Percentiles rank a stretch among this genome's conserved stretches.
Evolutionary conservation across 352 stramenopile genomes (phyloP).

Genomic region (Globisporangium megalacanthum): DNA sequence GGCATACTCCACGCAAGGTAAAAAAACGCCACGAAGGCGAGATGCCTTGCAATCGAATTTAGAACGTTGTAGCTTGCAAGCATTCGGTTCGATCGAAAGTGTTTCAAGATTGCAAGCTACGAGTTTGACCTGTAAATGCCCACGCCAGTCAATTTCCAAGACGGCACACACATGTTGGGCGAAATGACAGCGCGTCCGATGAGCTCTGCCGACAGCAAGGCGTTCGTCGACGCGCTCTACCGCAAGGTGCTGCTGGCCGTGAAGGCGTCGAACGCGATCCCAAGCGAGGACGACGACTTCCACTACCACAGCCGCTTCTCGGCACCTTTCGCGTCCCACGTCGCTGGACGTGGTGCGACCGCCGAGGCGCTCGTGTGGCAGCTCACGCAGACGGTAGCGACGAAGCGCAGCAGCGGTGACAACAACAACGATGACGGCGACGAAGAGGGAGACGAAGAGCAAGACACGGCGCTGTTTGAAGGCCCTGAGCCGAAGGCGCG

Average conservation of each 20-base stretch:
- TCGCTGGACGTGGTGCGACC: conserved; percentile 29
- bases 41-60: too few species aligned
- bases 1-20: too few species aligned
- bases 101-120: too few species aligned
- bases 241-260: conserved; percentile 71
- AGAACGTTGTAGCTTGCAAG: too few species aligned
- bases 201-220: conserved; percentile 13
- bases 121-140: background rate
- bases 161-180: too few species aligned
- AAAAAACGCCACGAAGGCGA: too few species aligned
- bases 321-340: conserved; percentile 36
- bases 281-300: conserved; percentile 78
- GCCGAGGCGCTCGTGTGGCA: conserved; percentile 48
- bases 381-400: conserved; percentile 18
- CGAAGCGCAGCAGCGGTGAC: background rate
- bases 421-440: conserved; percentile 22
- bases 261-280: conserved; percentile 77
- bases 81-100: too few species aligned
- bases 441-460: conserved; percentile 39
- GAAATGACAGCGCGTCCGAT: conserved; percentile 3
- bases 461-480: conserved; percentile 61
- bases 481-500: conserved; percentile 63
- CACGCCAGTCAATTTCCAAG: too few species aligned
- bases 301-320: conserved; percentile 81
- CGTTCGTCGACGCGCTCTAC: conserved; percentile 62